These are phyloP conservation scores for Paxillus involutus DNA, from an alignment of 768 basidiomycete genomes.

Conservation along the genomic window DNA sequence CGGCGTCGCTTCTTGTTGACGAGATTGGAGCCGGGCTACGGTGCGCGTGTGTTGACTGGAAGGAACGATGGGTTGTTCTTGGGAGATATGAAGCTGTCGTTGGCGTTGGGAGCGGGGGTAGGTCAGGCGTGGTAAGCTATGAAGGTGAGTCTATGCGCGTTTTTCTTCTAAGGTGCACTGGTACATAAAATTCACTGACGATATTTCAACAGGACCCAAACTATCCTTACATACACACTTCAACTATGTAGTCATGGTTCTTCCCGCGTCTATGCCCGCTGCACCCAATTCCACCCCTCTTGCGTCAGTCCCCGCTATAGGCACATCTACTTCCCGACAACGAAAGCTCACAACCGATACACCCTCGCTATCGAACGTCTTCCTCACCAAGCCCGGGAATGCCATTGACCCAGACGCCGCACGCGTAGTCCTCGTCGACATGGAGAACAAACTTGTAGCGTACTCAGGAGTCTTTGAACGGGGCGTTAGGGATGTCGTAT, in stretches of 20 bases:
- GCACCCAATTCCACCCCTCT: slow-evolving; percentile 42
- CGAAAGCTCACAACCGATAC: slow-evolving; percentile 20
- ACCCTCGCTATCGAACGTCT: slow-evolving; percentile 8
- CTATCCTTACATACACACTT: slow-evolving; percentile 70
- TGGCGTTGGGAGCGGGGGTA: slow-evolving; percentile 75
- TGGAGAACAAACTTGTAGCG: slow-evolving; percentile 88
- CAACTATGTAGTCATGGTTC: slow-evolving; percentile 89
- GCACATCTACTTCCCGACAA: slow-evolving; percentile 30
- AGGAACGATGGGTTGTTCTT: slow-evolving; percentile 71
- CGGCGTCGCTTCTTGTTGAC: slow-evolving; percentile 69
- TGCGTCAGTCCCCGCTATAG: slow-evolving; percentile 57
- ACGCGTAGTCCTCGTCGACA: slow-evolving; percentile 85
- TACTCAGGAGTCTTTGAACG: slow-evolving; percentile 79
- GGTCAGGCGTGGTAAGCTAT: slow-evolving; percentile 85
- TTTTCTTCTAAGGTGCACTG: background rate
- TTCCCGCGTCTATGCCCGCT: slow-evolving; percentile 75
- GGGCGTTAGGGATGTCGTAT: slow-evolving; percentile 82
- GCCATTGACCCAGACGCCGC: slow-evolving; percentile 57
- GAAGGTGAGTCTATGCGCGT: slow-evolving; percentile 59
- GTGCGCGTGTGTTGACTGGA: slow-evolving; percentile 81
- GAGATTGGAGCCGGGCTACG: slow-evolving; percentile 84
- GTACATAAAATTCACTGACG: background rate
- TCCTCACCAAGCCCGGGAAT: slow-evolving; percentile 38
- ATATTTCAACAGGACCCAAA: slow-evolving; percentile 40
- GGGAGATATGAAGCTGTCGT: slow-evolving; percentile 93